phyloP scores from a whole-genome alignment of 176 grass and related monocot genomes.

The Cenchrus americanus region DNA sequence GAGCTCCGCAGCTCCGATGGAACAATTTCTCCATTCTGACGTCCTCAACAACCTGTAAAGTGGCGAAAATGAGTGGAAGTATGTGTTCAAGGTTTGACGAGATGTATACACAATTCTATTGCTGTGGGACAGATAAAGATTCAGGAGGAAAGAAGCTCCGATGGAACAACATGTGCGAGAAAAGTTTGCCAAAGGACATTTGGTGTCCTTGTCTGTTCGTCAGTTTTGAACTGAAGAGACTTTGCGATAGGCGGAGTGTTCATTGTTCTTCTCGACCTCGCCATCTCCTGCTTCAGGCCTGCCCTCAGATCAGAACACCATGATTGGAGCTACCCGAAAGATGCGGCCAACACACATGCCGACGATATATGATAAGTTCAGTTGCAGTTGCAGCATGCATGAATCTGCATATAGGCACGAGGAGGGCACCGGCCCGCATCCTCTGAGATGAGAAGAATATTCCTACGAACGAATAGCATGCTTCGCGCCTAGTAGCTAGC shows the following conservation, averaged over 20 bases:
- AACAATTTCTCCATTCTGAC: background rate
- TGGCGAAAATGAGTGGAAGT: background rate
- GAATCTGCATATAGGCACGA: background rate
- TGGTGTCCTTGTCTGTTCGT: background rate
- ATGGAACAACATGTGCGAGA: background rate
- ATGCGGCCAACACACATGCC: background rate
- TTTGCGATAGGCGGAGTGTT: background rate
- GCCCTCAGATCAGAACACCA: background rate
- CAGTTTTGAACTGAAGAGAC: background rate
- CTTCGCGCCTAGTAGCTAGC: no score
- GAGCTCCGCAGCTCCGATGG: background rate
- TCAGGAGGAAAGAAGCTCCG: background rate
- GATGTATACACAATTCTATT: no score
- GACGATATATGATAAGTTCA: background rate
- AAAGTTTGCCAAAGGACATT: background rate
- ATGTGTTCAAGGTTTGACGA: background rate
- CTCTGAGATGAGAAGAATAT: conserved; percentile 2
- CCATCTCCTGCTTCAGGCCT: background rate
- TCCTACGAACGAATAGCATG: background rate
- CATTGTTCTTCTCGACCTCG: background rate
- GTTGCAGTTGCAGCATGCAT: background rate
- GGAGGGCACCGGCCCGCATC: background rate
- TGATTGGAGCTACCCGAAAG: background rate
- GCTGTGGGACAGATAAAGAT: background rate
- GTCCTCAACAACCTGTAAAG: background rate